A percentile compares a stretch with the other conserved stretches of the same genome.
phyloP scores from a whole-genome alignment of 2,329 filamentous ascomycete genomes.

The Trichophyton verrucosum region DNA sequence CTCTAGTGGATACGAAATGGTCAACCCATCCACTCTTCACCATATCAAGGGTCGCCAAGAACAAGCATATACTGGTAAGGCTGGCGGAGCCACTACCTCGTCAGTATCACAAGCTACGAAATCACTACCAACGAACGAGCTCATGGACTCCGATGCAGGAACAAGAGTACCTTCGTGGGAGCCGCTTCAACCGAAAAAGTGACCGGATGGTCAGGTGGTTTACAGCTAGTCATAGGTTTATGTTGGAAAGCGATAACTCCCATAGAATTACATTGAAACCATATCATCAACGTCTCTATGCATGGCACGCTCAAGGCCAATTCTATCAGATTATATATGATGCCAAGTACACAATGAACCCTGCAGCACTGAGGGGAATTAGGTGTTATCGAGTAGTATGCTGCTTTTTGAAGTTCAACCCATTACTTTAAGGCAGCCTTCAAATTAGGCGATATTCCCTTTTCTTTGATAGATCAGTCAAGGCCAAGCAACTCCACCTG shows the following conservation, averaged over 20 bases:
- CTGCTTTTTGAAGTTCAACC: no score
- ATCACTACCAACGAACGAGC: not conserved
- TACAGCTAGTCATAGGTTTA: not conserved
- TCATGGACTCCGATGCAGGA: constrained; percentile 7
- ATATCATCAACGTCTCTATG: not conserved
- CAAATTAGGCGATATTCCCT: no score
- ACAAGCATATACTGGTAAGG: no score
- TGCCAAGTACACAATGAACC: no score
- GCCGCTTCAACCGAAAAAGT: constrained; percentile 5
- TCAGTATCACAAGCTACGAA: not conserved
- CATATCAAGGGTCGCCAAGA: not conserved
- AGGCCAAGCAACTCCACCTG: no score
- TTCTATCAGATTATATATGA: not conserved
- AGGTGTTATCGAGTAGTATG: no score
- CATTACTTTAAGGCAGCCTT: no score
- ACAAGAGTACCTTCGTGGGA: not conserved
- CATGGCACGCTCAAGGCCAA: not conserved
- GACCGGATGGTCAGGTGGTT: not conserved
- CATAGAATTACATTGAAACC: not conserved
- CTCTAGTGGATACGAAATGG: not conserved
- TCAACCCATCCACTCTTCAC: not conserved
- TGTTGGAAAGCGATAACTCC: not conserved
- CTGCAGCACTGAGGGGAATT: no score
- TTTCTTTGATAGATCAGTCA: no score
- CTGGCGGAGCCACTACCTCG: not conserved